Percentiles rank a stretch among this genome's conserved stretches.
These are phyloP conservation scores for Gymnopilus dilepis DNA, from an alignment of 768 basidiomycete genomes.

Conservation along the genomic window DNA sequence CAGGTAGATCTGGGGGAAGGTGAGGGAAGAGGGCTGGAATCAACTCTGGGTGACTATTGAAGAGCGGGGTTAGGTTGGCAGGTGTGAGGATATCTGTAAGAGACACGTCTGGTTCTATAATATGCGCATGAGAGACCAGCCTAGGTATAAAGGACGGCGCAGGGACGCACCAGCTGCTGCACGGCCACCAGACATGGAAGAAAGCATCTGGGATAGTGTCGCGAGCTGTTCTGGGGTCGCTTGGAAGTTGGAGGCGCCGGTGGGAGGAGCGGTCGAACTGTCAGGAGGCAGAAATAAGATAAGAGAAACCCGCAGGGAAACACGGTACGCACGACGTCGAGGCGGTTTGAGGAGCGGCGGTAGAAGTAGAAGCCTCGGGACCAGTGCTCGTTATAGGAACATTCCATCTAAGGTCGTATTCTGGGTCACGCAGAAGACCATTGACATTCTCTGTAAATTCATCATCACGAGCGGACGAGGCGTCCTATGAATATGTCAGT, in stretches of 20 bases:
- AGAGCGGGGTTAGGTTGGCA: constrained; percentile 72
- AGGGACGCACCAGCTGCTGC: constrained; percentile 38
- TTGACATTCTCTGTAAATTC: constrained; percentile 80
- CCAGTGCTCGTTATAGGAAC: constrained; percentile 33
- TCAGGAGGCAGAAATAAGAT: constrained; percentile 1
- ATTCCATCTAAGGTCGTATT: constrained; percentile 64
- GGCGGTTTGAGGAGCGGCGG: constrained; percentile 32
- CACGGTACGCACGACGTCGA: constrained; percentile 40
- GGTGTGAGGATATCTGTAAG: constrained; percentile 80
- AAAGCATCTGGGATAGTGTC: constrained; percentile 60
- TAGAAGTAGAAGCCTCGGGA: constrained; percentile 50
- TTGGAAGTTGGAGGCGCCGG: constrained; percentile 36
- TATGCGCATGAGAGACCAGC: neutral
- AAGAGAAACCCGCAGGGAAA: neutral
- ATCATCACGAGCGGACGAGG: constrained; percentile 65
- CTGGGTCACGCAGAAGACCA: constrained; percentile 69
- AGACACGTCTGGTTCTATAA: constrained; percentile 53
- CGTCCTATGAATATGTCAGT: constrained; percentile 53
- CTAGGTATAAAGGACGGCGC: neutral
- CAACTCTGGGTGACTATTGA: constrained; percentile 71
- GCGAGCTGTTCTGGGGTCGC: constrained; percentile 72
- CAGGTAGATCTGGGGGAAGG: constrained; percentile 78
- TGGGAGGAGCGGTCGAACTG: constrained; percentile 25
- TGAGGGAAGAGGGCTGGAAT: constrained; percentile 77
- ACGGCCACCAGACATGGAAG: constrained; percentile 44